Percentiles rank a stretch among this genome's conserved stretches.
These are phyloP conservation scores for Fusarium anthophilum DNA, from an alignment of 2,329 filamentous ascomycete genomes.

Conservation along the genomic window DNA sequence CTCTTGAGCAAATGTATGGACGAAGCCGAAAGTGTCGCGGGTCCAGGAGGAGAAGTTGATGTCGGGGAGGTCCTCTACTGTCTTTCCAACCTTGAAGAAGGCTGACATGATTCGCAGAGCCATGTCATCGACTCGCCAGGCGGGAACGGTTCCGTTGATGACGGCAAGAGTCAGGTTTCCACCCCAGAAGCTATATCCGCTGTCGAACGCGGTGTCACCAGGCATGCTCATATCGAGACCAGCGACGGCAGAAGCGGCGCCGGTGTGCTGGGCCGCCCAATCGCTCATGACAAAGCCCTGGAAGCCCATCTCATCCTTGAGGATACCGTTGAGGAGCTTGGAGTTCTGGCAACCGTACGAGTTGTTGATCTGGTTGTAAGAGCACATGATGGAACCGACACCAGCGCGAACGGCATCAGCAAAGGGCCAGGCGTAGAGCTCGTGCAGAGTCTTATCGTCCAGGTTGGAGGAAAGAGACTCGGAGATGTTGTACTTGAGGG, in stretches of 20 bases:
- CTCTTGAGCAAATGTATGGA: slow-evolving; percentile 70
- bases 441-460: slow-evolving; percentile 79
- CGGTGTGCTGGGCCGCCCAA: slow-evolving; percentile 79
- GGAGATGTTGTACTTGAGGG: slow-evolving; percentile 66
- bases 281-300: slow-evolving; percentile 85
- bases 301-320: slow-evolving; percentile 84
- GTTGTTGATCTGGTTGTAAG: slow-evolving; percentile 83
- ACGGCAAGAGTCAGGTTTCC: slow-evolving; percentile 87
- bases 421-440: slow-evolving; percentile 83
- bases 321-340: slow-evolving; percentile 75
- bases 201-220: slow-evolving; percentile 81
- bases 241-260: slow-evolving; percentile 71
- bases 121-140: slow-evolving; percentile 92
- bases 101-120: slow-evolving; percentile 81
- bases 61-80: slow-evolving; percentile 55
- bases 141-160: slow-evolving; percentile 87
- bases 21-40: slow-evolving; percentile 74
- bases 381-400: slow-evolving; percentile 71
- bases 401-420: slow-evolving; percentile 76
- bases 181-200: slow-evolving; percentile 80
- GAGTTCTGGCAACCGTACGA: slow-evolving; percentile 84
- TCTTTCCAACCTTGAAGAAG: slow-evolving; percentile 72
- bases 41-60: slow-evolving; percentile 95
- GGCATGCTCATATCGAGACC: slow-evolving; percentile 92
- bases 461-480: slow-evolving; percentile 70